Evolutionary conservation across 2,329 filamentous ascomycete species (phyloP).

Genomic region (Venturia carpophila): DNA sequence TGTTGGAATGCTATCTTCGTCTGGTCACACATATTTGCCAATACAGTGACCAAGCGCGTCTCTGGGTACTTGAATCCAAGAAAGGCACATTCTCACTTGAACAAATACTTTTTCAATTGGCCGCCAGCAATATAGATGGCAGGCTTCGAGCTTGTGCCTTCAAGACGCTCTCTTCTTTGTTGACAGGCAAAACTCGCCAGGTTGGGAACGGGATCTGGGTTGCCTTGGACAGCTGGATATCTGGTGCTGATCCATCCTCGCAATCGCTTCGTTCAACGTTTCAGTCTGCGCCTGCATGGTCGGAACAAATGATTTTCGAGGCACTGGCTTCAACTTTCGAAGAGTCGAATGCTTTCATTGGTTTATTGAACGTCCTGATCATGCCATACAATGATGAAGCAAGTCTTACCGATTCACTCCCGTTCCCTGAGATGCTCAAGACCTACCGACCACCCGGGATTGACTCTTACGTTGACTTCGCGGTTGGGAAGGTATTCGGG

Average conservation of each 20-base stretch:
- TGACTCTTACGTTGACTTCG: constrained; percentile 87
- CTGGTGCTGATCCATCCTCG: constrained; percentile 34
- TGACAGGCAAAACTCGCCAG: constrained; percentile 62
- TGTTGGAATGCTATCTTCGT: constrained; percentile 89
- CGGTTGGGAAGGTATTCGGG: constrained; percentile 69
- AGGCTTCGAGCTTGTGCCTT: constrained; percentile 80
- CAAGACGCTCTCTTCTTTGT: constrained; percentile 63
- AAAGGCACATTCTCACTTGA: constrained; percentile 55
- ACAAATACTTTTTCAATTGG: constrained; percentile 73
- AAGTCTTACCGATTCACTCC: constrained; percentile 63
- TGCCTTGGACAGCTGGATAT: constrained; percentile 71
- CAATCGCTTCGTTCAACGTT: neutral
- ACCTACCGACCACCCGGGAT: constrained; percentile 76
- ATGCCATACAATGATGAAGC: constrained; percentile 54
- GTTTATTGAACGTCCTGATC: constrained; percentile 65
- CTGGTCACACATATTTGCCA: constrained; percentile 74
- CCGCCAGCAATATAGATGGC: constrained; percentile 66
- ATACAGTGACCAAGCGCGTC: constrained; percentile 63
- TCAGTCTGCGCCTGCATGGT: constrained; percentile 13
- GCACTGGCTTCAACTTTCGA: constrained; percentile 74
- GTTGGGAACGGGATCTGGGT: constrained; percentile 72
- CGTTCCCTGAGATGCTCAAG: constrained; percentile 77
- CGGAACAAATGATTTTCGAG: constrained; percentile 48
- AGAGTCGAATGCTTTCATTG: constrained; percentile 75
- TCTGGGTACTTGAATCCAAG: constrained; percentile 53